Base-by-base conservation (phyloP, 495 filamentous ascomycete genomes). In the Podospora appendiculata region DNA sequence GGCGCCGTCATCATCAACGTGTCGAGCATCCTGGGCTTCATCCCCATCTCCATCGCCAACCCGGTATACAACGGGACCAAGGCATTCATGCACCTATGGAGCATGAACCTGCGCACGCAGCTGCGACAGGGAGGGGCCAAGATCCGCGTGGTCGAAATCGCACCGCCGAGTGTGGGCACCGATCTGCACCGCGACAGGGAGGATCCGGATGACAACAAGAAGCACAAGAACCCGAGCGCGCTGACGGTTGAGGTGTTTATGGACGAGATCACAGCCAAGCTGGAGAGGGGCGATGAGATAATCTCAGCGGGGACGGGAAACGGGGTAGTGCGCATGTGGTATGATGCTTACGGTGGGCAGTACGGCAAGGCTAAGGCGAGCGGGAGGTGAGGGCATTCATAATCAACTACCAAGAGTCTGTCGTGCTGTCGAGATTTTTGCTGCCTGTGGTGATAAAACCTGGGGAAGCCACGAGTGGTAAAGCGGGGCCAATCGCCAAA, bases 121-220 rank as follows among this genome's bases (percentile, higher is more conserved):
- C 57, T 77, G 7, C 40, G 45, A 16, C 34, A 56, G n/a, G 58
- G 44, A 7, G 58, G 62, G 16, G 62, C 55, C 8, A 66, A 64
- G 16, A 65, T 76, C 36, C 66, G 57, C 19, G 70, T 77, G 0
- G 56, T 78, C 12, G 72, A 65, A 60, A 74, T 76, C 54, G 74
- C 55, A 51, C 76, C 74, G 38, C 75, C 75, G n/a, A 67, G 58
- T 2, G 76, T 79, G 8, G 70, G 52, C 6, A 75, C 73, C 32
- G 70, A 75, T 54, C 60, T 78, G 41, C 74, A 78, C 56, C 63
- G 76, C 10, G 77, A 80, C 41, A 51, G 75, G 35, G 61, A 63
- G 40, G 63, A 78, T 61, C 75, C 76, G 12, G 65, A 76, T 57
- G 72, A 76, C 57, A 78, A 77, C 55, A 76, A 75, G 57, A 78